Evolutionary conservation across 495 filamentous ascomycete genomes (phyloP).

Genomic region (Tuber borchii): DNA sequence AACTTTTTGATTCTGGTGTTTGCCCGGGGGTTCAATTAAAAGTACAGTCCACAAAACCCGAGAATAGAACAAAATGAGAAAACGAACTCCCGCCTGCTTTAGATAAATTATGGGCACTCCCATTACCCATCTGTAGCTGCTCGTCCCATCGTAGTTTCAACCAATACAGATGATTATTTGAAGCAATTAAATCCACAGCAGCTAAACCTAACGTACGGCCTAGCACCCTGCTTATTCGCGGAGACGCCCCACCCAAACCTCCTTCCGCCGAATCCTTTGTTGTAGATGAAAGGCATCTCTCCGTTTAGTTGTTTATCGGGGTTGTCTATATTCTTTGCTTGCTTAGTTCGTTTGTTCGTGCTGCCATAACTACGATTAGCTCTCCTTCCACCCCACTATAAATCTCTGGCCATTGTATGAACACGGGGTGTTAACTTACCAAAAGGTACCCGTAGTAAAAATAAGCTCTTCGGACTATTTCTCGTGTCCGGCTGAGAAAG

Average conservation of each 20-base stretch:
- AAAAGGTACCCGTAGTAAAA: neutral
- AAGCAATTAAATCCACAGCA: slow-evolving; percentile 38
- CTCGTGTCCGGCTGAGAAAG: neutral
- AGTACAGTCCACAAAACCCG: neutral
- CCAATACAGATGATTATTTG: slow-evolving; percentile 25
- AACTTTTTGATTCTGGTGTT: neutral
- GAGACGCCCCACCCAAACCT: slow-evolving; percentile 32
- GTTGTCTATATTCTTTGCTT: neutral
- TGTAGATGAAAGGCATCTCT: slow-evolving; percentile 10
- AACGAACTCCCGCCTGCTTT: neutral
- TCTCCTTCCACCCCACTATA: neutral
- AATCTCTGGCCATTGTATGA: neutral
- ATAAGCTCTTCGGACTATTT: neutral
- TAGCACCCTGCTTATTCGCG: slow-evolving; percentile 32
- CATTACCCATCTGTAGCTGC: neutral
- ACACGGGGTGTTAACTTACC: neutral
- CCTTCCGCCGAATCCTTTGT: slow-evolving; percentile 27
- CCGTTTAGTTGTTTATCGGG: neutral
- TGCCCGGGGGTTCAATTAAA: neutral
- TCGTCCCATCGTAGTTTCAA: neutral
- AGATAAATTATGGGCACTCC: neutral
- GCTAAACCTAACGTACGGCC: slow-evolving; percentile 26
- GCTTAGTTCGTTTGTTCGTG: neutral
- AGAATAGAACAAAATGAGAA: neutral
- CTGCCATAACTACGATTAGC: neutral